These are phyloP conservation scores for Coemansia sp. DNA, from an alignment of 192 early-diverging fungal species.

Conservation along the genomic window DNA sequence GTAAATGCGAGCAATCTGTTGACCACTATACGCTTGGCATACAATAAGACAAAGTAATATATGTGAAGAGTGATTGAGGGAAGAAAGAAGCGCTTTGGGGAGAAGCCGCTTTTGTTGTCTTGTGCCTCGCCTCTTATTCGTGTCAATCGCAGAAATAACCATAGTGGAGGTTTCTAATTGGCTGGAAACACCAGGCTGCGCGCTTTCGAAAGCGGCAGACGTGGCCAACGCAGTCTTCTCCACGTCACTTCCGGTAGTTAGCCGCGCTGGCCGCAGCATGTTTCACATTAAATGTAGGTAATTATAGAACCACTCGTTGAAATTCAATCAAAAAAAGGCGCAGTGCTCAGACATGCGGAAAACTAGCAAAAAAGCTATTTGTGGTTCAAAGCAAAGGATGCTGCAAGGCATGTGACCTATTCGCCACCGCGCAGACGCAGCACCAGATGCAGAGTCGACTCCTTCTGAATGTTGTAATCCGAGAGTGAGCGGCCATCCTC, in stretches of 20 bases:
- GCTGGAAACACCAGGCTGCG: conserved; percentile 1
- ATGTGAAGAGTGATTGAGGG: conserved; percentile 3
- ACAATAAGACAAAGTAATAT: not conserved
- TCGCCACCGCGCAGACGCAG: conserved; percentile 85
- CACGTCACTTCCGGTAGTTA: not conserved
- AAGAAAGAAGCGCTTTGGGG: conserved; percentile 3
- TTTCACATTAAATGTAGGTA: not conserved
- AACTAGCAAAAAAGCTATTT: conserved; percentile 1
- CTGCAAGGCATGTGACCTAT: not conserved
- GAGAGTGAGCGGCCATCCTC: conserved; percentile 95
- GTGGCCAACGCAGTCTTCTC: not conserved
- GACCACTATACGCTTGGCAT: not conserved
- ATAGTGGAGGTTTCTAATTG: conserved; percentile 45
- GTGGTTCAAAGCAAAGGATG: not conserved
- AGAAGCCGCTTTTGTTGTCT: not conserved
- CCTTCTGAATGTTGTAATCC: conserved; percentile 99
- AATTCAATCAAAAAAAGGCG: not conserved
- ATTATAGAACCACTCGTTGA: not conserved
- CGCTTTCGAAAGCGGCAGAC: not conserved
- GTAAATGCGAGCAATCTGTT: not conserved
- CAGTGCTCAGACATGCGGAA: not conserved
- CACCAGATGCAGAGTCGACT: conserved; percentile 94
- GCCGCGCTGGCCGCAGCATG: not conserved
- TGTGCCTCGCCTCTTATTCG: not conserved
- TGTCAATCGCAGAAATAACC: not conserved